Evolutionary conservation across 2,329 filamentous ascomycete species (phyloP).

Genomic region (Raffaelea albimanens): DNA sequence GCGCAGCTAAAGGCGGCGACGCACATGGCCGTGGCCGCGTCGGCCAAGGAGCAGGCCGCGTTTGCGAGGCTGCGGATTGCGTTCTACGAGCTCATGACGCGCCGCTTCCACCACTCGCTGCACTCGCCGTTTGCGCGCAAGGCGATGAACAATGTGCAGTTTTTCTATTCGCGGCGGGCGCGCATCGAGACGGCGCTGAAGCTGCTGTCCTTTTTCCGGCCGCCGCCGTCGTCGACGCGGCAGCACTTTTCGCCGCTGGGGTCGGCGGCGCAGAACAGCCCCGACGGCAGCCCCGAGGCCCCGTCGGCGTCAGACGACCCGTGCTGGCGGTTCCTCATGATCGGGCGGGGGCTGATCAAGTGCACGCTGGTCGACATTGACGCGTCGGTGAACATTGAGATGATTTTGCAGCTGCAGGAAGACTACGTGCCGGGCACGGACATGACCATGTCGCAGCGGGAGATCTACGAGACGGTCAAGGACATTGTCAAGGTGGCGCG

Average conservation of each 20-base stretch:
- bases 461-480: slow-evolving; percentile 11
- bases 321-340: slow-evolving; percentile 8
- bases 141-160: slow-evolving; percentile 10
- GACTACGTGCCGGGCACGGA: slow-evolving; percentile 9
- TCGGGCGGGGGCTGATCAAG: slow-evolving; percentile 13
- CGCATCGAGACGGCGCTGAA: slow-evolving; percentile 12
- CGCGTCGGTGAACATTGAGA: slow-evolving; percentile 10
- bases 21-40: not conserved
- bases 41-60: slow-evolving; percentile 1
- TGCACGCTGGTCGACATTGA: slow-evolving; percentile 11
- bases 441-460: slow-evolving; percentile 11
- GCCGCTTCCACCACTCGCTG: slow-evolving; percentile 15
- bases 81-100: slow-evolving; percentile 13
- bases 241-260: too few species aligned
- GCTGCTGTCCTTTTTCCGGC: slow-evolving; percentile 7
- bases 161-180: slow-evolving; percentile 14
- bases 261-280: too few species aligned
- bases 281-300: not conserved
- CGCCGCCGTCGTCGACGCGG: not conserved
- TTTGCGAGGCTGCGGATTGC: slow-evolving; percentile 10
- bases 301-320: not conserved
- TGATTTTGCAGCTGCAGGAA: slow-evolving; percentile 13
- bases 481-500: slow-evolving; percentile 1
- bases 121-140: slow-evolving; percentile 14
- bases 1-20: slow-evolving; percentile 4